phyloP scores from a whole-genome alignment of 306 rosid genomes.

The Abrus pulchellus region DNA sequence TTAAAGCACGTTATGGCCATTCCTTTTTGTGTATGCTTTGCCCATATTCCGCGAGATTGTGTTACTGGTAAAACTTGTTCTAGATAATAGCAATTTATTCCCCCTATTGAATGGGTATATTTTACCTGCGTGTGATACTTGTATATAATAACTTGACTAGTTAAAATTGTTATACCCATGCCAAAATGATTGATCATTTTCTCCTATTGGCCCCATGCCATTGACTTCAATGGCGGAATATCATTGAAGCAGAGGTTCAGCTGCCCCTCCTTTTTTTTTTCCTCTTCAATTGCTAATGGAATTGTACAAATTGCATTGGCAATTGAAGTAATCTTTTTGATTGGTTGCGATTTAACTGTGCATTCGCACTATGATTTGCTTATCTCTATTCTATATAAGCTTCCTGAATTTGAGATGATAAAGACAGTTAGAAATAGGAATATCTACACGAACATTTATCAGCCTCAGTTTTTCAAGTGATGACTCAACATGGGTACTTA shows the following conservation, averaged over 20 bases:
- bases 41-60: neutral
- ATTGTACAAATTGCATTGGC: neutral
- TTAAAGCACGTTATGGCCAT: neutral
- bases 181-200: constrained; percentile 7
- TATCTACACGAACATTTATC: neutral
- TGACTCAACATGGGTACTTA: neutral
- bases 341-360: neutral
- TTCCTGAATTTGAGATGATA: neutral
- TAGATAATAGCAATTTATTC: neutral
- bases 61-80: neutral
- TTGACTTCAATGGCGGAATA: neutral
- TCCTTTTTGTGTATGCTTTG: neutral
- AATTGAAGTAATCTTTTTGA: neutral
- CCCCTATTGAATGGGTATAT: neutral
- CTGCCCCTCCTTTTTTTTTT: neutral
- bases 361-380: neutral
- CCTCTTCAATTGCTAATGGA: neutral
- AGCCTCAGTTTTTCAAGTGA: neutral
- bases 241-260: neutral
- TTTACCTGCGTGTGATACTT: neutral
- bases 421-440: neutral
- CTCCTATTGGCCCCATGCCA: constrained; percentile 1
- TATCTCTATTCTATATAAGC: neutral
- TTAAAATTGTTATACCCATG: constrained; percentile 2
- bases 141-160: neutral